Conservation (phyloP, 805 yeast genomes). For the Candida mattraensis region DNA sequence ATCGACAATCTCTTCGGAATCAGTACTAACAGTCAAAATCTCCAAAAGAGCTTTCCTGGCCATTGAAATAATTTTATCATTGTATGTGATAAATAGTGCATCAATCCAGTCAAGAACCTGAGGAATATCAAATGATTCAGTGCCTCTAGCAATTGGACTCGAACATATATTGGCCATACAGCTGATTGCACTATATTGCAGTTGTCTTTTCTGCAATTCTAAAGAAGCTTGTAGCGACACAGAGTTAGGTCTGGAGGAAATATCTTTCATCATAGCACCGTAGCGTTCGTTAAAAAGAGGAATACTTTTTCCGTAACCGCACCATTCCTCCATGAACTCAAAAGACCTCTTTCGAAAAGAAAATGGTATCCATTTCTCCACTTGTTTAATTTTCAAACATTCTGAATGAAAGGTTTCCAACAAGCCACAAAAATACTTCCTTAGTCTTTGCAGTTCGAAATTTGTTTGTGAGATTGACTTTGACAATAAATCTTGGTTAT, state of each 20-base stretch:
- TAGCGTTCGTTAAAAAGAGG: constrained; percentile 67
- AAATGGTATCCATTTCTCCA: constrained; percentile 72
- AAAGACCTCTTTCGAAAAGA: constrained; percentile 83
- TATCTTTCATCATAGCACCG: constrained; percentile 47
- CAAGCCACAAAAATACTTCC: constrained; percentile 82
- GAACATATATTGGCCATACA: constrained; percentile 82
- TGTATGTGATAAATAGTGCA: constrained; percentile 59
- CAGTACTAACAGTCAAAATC: constrained; percentile 59
- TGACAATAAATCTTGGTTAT: constrained; percentile 56
- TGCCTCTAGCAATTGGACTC: constrained; percentile 59
- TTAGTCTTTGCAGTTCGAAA: constrained; percentile 70
- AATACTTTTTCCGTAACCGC: constrained; percentile 77
- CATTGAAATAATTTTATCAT: constrained; percentile 54
- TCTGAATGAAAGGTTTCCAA: constrained; percentile 72
- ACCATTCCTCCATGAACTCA: constrained; percentile 87
- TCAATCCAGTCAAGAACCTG: constrained; percentile 81
- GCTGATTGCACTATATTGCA: constrained; percentile 71
- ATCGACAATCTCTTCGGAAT: constrained; percentile 48
- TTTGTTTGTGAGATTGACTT: constrained; percentile 57
- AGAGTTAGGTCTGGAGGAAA: constrained; percentile 36
- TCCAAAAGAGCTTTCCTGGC: constrained; percentile 75
- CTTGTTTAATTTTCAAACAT: constrained; percentile 41
- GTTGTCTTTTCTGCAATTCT: constrained; percentile 72
- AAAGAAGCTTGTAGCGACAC: constrained; percentile 67
- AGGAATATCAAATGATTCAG: constrained; percentile 65